Base-by-base conservation (phyloP, 2,329 filamentous ascomycete species). In the Cladosporium sp. region DNA sequence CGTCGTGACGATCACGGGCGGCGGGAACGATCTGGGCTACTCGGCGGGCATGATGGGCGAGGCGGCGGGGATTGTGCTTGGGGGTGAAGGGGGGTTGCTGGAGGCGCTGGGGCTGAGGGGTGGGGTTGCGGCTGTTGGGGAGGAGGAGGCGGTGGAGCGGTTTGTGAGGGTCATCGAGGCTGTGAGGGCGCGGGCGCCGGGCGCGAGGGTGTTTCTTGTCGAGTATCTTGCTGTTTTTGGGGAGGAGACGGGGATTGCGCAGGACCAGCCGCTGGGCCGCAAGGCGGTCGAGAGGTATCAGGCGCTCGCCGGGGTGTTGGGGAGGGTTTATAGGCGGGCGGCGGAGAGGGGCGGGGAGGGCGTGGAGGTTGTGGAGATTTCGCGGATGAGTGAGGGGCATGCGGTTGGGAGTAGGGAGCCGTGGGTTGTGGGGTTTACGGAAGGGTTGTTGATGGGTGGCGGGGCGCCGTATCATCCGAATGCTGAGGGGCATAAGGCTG, bases 1-100 rank as follows among this genome's bases (percentile, higher is more conserved):
- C 48, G 58, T 71, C 19, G 68, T 73, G 3, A 60, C 69, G 13
- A 61, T 72, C 9, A 67, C 67, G 10, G 67, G 64, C 53, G 70
- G 70, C 32, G 70, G 70, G 11, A 72, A 72, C 50, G 70, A 72
- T 55, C 62, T 72, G 42, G 64, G 63, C 3, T 72, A 72, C 54
- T 61, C 70, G 40, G 66, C 65, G 4, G 67, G 67, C 2, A 49
- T 72, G 10, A 65, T 68, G 43, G 58, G 59, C n/a, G 66, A 70
- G 1, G 50, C 50, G 4, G 50, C 43, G 16, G 40, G 28, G 31
- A 1, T 53, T 2, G 43, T 35, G 0, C 13, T 53, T 3, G 35
- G 37, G 7, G 50, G 46, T 9, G 14, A 16, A 7, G 50, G 35
- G 6, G 9, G 46, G 11, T 18, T 53, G 14, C 9, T 53, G 28